These are phyloP conservation scores for Chaetomium strumarium DNA, from an alignment of 2,329 filamentous ascomycete species.

Conservation along the genomic window DNA sequence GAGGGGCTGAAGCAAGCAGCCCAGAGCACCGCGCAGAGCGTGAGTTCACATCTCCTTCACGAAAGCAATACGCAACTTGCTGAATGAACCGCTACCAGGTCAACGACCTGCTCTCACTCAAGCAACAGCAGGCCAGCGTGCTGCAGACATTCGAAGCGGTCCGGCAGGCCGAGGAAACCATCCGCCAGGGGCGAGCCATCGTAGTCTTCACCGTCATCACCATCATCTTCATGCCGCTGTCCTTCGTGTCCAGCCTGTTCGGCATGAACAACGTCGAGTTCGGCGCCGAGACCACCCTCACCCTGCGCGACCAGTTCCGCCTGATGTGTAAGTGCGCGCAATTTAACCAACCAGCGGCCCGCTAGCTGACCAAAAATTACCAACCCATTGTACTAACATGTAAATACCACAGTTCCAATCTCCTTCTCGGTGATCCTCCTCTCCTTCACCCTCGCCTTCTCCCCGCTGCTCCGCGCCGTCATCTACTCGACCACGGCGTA, in stretches of 20 bases:
- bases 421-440: slow-evolving; percentile 6
- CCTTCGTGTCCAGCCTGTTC: slow-evolving; percentile 29
- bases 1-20: slow-evolving; percentile 30
- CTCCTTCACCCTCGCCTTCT: slow-evolving; percentile 5
- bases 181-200: slow-evolving; percentile 29
- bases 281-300: slow-evolving; percentile 11
- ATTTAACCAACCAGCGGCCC: not conserved
- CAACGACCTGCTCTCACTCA: slow-evolving; percentile 26
- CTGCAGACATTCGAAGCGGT: slow-evolving; percentile 29
- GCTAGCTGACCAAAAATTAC: too few relatives aligned
- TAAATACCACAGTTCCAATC: not conserved
- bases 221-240: slow-evolving; percentile 30
- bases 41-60: slow-evolving; percentile 17
- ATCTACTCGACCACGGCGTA: not conserved
- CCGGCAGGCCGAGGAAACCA: slow-evolving; percentile 25
- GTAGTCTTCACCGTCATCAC: slow-evolving; percentile 32
- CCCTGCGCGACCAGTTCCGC: slow-evolving; percentile 16
- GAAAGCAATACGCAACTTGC: too few relatives aligned
- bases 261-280: slow-evolving; percentile 28
- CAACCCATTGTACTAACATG: too few relatives aligned
- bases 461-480: slow-evolving; percentile 1
- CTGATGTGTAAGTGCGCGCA: slow-evolving; percentile 20
- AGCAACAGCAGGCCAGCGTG: slow-evolving; percentile 31
- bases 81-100: too few relatives aligned
- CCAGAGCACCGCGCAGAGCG: slow-evolving; percentile 29